Evolutionary conservation across 2,329 filamentous ascomycete species (phyloP).

Genomic region (Penicillium polonicum): DNA sequence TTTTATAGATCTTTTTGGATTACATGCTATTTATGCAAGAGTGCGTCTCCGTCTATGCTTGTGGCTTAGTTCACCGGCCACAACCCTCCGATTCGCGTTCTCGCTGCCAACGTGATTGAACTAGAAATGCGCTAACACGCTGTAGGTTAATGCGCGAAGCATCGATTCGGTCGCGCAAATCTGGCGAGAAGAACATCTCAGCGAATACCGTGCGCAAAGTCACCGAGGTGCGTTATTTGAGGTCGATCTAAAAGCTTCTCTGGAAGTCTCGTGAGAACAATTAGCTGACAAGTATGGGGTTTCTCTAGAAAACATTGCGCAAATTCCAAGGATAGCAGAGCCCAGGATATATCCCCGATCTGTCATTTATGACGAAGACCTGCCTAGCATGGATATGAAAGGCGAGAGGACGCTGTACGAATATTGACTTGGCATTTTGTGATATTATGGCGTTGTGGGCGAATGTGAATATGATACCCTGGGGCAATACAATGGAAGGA

Average conservation of each 20-base stretch:
- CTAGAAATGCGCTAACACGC: background rate
- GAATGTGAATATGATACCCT: constrained; percentile 4
- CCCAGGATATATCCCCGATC: constrained; percentile 8
- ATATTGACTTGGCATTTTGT: constrained; percentile 4
- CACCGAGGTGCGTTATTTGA: constrained; percentile 59
- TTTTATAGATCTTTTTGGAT: constrained; percentile 71
- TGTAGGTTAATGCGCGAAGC: constrained; percentile 75
- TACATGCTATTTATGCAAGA: constrained; percentile 77
- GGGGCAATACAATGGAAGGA: background rate
- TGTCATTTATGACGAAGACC: background rate
- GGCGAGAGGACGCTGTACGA: background rate
- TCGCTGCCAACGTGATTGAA: background rate
- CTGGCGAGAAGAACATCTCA: constrained; percentile 71
- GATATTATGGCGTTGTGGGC: constrained; percentile 1
- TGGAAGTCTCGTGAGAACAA: background rate
- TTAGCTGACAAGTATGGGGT: constrained; percentile 7
- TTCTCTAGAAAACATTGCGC: constrained; percentile 59
- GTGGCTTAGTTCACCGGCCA: background rate
- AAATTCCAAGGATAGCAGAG: constrained; percentile 63
- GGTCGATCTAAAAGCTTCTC: background rate
- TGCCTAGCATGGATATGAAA: background rate
- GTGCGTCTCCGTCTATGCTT: constrained; percentile 39
- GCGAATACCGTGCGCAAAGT: constrained; percentile 74
- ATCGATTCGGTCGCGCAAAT: constrained; percentile 70
- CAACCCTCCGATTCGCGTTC: background rate